phyloP scores from a whole-genome alignment of 805 yeast species.

The Monosporozyma servazzii region DNA sequence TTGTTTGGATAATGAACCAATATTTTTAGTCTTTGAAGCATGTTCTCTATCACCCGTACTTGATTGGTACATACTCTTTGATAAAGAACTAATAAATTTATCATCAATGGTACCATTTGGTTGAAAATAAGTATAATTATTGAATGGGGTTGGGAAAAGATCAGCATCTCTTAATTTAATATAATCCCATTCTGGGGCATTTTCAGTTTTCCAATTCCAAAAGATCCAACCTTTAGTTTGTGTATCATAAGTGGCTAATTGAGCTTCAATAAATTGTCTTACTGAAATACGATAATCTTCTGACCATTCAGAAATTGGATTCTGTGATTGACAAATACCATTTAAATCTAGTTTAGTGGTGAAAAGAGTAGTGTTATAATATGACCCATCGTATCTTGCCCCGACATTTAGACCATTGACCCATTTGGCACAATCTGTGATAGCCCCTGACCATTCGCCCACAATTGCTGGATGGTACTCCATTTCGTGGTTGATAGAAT shows the following conservation, averaged over 20 bases:
- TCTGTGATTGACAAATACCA: slow-evolving; percentile 39
- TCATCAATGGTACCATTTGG: slow-evolving; percentile 18
- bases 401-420: slow-evolving; percentile 61
- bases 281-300: slow-evolving; percentile 34
- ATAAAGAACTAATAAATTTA: slow-evolving; percentile 11
- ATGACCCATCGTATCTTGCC: slow-evolving; percentile 50
- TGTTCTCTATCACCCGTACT: not conserved
- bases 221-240: slow-evolving; percentile 52
- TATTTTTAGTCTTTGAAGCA: not conserved
- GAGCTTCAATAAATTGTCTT: slow-evolving; percentile 51
- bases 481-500: slow-evolving; percentile 27
- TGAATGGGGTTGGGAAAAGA: slow-evolving; percentile 55
- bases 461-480: slow-evolving; percentile 41
- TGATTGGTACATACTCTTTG: slow-evolving; percentile 9
- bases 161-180: slow-evolving; percentile 38
- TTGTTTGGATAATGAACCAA: not conserved
- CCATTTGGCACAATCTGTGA: slow-evolving; percentile 65
- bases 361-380: slow-evolving; percentile 19
- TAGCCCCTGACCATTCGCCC: slow-evolving; percentile 66
- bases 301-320: slow-evolving; percentile 34
- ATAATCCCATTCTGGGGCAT: slow-evolving; percentile 61
- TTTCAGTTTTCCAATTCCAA: slow-evolving; percentile 65
- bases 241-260: slow-evolving; percentile 43
- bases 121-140: slow-evolving; percentile 40
- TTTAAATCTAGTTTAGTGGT: slow-evolving; percentile 11